phyloP scores from a whole-genome alignment of 2,329 filamentous ascomycete genomes.

The Bipolaris victoriae region DNA sequence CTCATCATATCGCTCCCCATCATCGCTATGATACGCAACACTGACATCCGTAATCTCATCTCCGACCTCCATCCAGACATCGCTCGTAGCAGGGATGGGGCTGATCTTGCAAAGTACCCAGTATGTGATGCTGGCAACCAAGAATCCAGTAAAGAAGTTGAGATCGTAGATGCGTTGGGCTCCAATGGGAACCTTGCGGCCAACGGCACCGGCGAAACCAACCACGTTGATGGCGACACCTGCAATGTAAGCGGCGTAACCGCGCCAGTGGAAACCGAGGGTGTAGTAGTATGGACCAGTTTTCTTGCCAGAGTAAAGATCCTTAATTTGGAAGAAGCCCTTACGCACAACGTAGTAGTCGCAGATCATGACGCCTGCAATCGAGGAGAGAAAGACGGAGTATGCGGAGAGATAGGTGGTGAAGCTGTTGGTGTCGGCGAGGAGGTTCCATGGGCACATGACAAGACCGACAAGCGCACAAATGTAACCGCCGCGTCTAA shows the following conservation, averaged over 20 bases:
- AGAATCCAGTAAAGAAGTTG: conserved; percentile 88
- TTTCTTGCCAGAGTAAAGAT: conserved; percentile 76
- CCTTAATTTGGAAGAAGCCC: conserved; percentile 78
- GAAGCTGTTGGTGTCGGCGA: conserved; percentile 78
- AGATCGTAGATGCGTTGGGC: conserved; percentile 87
- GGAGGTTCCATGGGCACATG: conserved; percentile 86
- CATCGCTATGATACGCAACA: conserved; percentile 37
- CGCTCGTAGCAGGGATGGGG: conserved; percentile 76
- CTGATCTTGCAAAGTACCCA: conserved; percentile 71
- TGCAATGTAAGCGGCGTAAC: conserved; percentile 79
- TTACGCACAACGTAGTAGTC: conserved; percentile 89
- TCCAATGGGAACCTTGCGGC: conserved; percentile 71
- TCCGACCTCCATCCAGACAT: conserved; percentile 79
- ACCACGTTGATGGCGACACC: conserved; percentile 92
- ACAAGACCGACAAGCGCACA: conserved; percentile 79
- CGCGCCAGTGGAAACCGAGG: conserved; percentile 80
- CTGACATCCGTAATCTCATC: conserved; percentile 38
- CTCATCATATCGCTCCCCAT: conserved; percentile 36
- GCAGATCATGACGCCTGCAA: conserved; percentile 86
- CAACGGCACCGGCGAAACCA: conserved; percentile 84
- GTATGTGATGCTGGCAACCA: conserved; percentile 71
- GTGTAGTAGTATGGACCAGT: conserved; percentile 75
- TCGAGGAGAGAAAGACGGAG: conserved; percentile 90
- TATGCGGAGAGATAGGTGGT: conserved; percentile 91
- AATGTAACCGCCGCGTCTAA: conserved; percentile 85